Conservation (phyloP, 2,329 filamentous ascomycete species). For the Hypomyces perniciosus region DNA sequence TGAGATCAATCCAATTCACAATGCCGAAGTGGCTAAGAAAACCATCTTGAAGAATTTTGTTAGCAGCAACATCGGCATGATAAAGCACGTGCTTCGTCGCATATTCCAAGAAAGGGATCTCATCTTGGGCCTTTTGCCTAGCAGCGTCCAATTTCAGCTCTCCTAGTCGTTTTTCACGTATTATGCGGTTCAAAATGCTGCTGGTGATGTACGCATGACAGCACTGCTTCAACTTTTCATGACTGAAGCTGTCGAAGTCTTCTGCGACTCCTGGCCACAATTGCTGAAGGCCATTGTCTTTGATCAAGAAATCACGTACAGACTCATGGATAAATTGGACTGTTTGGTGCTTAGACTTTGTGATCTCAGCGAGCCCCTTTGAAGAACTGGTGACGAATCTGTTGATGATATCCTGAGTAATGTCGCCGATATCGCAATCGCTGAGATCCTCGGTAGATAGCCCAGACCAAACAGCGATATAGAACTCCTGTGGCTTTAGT, state of each 20-base stretch:
- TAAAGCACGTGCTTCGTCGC: constrained; percentile 1
- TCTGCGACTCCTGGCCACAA: constrained; percentile 2
- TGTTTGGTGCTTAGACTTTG: constrained; percentile 16
- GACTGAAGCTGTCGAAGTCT: neutral
- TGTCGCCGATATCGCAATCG: constrained; percentile 20
- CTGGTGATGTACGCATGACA: neutral
- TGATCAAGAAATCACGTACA: constrained; percentile 41
- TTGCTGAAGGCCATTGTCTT: constrained; percentile 23
- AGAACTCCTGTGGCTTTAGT: constrained; percentile 38
- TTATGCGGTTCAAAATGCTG: neutral
- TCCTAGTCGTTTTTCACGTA: neutral
- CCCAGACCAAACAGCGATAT: constrained; percentile 20
- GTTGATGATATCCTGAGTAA: constrained; percentile 19
- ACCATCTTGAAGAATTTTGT: neutral
- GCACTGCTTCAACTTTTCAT: constrained; percentile 4
- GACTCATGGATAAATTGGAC: constrained; percentile 47
- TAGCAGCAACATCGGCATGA: constrained; percentile 5
- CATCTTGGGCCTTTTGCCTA: neutral
- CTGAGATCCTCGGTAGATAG: neutral
- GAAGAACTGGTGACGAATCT: constrained; percentile 33
- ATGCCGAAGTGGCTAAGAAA: neutral
- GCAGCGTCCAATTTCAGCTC: neutral
- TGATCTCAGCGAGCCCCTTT: constrained; percentile 39
- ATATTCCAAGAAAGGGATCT: constrained; percentile 5
- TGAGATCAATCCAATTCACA: neutral